A percentile compares a stretch with the other conserved stretches of the same genome.
phyloP scores from a whole-genome alignment of 2,329 filamentous ascomycete species.

The Juglanconis sp. region DNA sequence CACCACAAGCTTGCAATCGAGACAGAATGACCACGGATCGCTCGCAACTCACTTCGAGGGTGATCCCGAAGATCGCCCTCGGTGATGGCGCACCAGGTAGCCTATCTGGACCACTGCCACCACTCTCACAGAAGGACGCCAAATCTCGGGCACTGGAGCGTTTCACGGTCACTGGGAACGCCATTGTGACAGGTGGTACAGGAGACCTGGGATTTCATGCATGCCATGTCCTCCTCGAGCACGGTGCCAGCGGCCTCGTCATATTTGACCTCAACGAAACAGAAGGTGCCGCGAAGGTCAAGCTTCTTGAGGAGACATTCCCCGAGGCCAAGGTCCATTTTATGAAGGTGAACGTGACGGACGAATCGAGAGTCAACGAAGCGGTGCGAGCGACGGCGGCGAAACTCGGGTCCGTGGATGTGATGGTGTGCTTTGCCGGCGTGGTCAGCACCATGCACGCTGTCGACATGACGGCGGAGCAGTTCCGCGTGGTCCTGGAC shows the following conservation, averaged over 20 bases:
- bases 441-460: constrained; percentile 62
- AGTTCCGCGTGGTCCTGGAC: constrained; percentile 64
- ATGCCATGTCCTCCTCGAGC: constrained; percentile 63
- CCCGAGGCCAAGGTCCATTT: constrained; percentile 49
- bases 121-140: constrained; percentile 5
- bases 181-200: constrained; percentile 61
- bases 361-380: constrained; percentile 19
- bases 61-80: constrained; percentile 12
- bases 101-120: constrained; percentile 9
- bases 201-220: constrained; percentile 60
- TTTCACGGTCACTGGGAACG: constrained; percentile 31
- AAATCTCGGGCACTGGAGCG: constrained; percentile 21
- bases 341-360: constrained; percentile 52
- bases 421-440: constrained; percentile 64
- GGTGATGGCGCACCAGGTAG: constrained; percentile 9
- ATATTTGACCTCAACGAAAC: constrained; percentile 55
- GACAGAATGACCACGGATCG: constrained; percentile 15
- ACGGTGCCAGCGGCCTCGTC: constrained; percentile 57
- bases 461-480: constrained; percentile 52
- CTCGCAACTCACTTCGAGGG: constrained; percentile 14
- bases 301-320: constrained; percentile 49
- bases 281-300: constrained; percentile 32
- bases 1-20: background rate
- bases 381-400: constrained; percentile 38
- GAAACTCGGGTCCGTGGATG: constrained; percentile 49